Evolutionary conservation across 768 basidiomycete species (phyloP).

Genomic region (Leccinellum albellum): DNA sequence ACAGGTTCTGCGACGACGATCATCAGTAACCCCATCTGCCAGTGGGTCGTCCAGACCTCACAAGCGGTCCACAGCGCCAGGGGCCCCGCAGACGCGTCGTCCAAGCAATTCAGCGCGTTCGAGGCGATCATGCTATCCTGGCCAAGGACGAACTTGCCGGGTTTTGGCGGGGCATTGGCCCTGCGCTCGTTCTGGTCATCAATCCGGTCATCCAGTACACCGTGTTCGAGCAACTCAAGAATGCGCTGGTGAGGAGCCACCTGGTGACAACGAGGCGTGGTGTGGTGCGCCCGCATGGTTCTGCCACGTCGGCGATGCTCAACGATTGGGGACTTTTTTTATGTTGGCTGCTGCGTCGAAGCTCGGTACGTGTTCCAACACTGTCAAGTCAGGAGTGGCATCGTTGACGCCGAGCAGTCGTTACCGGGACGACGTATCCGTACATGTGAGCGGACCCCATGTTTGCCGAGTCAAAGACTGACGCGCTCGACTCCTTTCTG

Average conservation of each 20-base stretch:
- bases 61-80: slow-evolving; percentile 68
- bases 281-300: slow-evolving; percentile 42
- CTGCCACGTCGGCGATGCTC: slow-evolving; percentile 49
- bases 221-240: slow-evolving; percentile 92
- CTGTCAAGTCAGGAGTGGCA: not conserved
- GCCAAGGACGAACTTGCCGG: slow-evolving; percentile 70
- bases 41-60: slow-evolving; percentile 93
- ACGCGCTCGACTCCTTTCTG: not conserved
- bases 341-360: slow-evolving; percentile 93
- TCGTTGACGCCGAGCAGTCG: slow-evolving; percentile 32
- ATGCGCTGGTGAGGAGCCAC: slow-evolving; percentile 63
- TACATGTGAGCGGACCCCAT: slow-evolving; percentile 50
- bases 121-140: slow-evolving; percentile 67
- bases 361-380: slow-evolving; percentile 49
- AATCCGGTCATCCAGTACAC: slow-evolving; percentile 97
- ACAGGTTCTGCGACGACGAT: slow-evolving; percentile 85
- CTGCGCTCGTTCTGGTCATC: slow-evolving; percentile 88
- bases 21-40: slow-evolving; percentile 90
- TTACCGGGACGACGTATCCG: slow-evolving; percentile 64
- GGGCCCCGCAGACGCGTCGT: not conserved
- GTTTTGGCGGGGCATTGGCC: slow-evolving; percentile 91
- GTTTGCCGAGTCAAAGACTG: not conserved
- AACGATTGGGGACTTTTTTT: slow-evolving; percentile 91
- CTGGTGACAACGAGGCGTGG: slow-evolving; percentile 40
- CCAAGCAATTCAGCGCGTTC: slow-evolving; percentile 56